Base-by-base conservation (phyloP, 2,329 filamentous ascomycete species). In the Pseudogymnoascus sp. region DNA sequence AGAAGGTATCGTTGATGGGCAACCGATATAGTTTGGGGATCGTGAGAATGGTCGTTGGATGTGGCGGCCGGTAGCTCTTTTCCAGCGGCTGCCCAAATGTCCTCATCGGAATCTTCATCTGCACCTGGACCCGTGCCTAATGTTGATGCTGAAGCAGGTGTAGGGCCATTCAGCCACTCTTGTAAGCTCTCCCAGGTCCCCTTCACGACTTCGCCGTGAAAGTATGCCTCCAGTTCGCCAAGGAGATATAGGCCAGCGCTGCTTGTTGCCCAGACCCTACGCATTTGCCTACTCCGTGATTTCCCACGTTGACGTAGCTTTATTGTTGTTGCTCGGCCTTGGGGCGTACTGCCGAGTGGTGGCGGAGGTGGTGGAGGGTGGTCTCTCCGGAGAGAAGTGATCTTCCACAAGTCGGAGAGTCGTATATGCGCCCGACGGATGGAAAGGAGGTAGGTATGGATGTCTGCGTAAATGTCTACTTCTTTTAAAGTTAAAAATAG, bases 211-310 rank as follows among this genome's bases (percentile, higher is more conserved):
- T 96, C 92, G 1, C 90, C 91, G 74, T 97, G 93, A 50, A 97
- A 86, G 70, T 96, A 97, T 2, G 86, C 86, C 68, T 93, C 89
- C 13, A 91, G 88, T 73, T 97, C 93, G 0, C 90, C 91, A 3
- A 97, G 80, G 69, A 97, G 89, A 76, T 96, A 97, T 3, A 96
- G 84, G 1, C 91, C 88, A 2, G 92, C 90, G 71, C 90, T 92
- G 69, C 89, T 88, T 0, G 91, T 96, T 0, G 92, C 93, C 95
- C 95, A 99, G 0, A 93, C 84, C 67, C 87, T 88, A 15, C 95
- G 86, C 82, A 96, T 89, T 0, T 84, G 82, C 35, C 81, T 80
- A 4, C 83, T 82, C 17, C 93, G 83, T 15, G 78, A 73, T 26
- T 85, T 84, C 68, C 87, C 84, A 61, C 89, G 83, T 68, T 83